Conservation (phyloP, 2,329 filamentous ascomycete species). For the Fragosphaeria purpurea region DNA sequence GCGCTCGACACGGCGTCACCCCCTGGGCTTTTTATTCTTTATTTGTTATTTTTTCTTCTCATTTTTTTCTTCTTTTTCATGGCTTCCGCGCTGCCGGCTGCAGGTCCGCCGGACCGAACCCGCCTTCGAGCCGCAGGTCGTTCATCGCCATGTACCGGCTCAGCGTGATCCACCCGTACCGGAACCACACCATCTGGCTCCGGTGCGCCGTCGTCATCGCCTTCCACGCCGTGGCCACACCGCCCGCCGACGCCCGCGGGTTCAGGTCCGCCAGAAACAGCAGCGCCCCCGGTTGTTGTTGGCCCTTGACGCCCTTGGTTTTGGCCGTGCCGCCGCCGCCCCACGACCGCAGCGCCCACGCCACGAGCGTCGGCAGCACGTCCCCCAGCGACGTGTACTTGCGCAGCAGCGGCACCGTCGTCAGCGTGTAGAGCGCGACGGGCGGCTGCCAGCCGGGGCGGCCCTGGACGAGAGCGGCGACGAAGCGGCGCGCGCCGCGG, state of each 20-base stretch:
- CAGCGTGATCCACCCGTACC: constrained; percentile 86
- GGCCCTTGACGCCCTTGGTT: too few relatives aligned
- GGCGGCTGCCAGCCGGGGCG: constrained; percentile 58
- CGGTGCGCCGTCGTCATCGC: constrained; percentile 86
- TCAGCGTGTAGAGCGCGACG: constrained; percentile 78
- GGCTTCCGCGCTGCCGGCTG: constrained; percentile 8
- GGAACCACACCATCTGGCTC: constrained; percentile 98
- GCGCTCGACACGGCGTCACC: too few relatives aligned
- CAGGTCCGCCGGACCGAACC: constrained; percentile 12
- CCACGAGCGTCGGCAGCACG: constrained; percentile 56
- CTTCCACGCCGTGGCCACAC: constrained; percentile 52
- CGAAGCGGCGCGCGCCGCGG: constrained; percentile 66
- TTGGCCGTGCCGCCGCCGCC: constrained; percentile 26
- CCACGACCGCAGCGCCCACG: constrained; percentile 34
- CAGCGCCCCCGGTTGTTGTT: constrained; percentile 49
- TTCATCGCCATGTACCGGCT: constrained; percentile 96
- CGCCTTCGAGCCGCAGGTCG: constrained; percentile 55
- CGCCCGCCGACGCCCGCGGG: constrained; percentile 37
- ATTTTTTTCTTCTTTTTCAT: background rate
- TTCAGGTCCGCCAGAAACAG: constrained; percentile 53
- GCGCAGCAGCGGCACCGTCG: constrained; percentile 57
- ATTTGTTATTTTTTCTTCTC: background rate
- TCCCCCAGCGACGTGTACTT: constrained; percentile 80
- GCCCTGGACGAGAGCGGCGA: constrained; percentile 54
- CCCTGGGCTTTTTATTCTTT: too few relatives aligned